Evolutionary conservation across 1,139 yeast species (phyloP), one percentile per base, ranked within the genome.

Genomic region (Taphrina wiesneri): DNA sequence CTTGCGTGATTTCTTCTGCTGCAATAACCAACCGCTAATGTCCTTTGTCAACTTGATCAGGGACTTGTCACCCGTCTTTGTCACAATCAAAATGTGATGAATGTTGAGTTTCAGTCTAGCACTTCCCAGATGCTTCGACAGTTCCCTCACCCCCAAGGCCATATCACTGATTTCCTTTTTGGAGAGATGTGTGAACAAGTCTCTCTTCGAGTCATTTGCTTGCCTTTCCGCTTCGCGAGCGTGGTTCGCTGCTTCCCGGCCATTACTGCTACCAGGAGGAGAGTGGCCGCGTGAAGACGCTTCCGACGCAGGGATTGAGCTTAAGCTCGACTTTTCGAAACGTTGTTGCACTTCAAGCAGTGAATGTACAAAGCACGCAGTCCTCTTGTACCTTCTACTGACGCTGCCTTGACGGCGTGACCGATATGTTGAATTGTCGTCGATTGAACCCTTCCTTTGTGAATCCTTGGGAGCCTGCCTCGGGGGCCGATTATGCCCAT

Each of bases 1-100:
- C 49, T 41, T 49, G 23, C 54, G 51, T 7, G 25, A 41, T 57
- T 19, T 54, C 41, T 32, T 45, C 19, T 49, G 51, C 4, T 51
- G 54, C 19, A 87, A 76, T 34, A 87, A 76, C 85, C 87, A 86
- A 69, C 82, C 81, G 1, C 84, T 84, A 49, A 87, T 79, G 69
- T 83, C 84, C 57, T 83, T 74, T 0, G 91, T 85, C 69, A 83
- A 77, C 63, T 77, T 77, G 21, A 85, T 81, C 45, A 88, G 81
- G 30, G 83, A 80, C 65, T 81, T 79, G 73, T 87, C 93, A 70
- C 85, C 80, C 2, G 89, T 85, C 75, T 87, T 87, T 53, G 91
- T 84, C n/a, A 87, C 84, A 26, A 87, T 80, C 81, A 87, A 80
- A 54, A 87, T 81, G 32, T 85, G 83, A 62, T 78, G 75, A 45